Conservation (phyloP, 2,329 filamentous ascomycete species). For the Aspergillus luchuensis region DNA sequence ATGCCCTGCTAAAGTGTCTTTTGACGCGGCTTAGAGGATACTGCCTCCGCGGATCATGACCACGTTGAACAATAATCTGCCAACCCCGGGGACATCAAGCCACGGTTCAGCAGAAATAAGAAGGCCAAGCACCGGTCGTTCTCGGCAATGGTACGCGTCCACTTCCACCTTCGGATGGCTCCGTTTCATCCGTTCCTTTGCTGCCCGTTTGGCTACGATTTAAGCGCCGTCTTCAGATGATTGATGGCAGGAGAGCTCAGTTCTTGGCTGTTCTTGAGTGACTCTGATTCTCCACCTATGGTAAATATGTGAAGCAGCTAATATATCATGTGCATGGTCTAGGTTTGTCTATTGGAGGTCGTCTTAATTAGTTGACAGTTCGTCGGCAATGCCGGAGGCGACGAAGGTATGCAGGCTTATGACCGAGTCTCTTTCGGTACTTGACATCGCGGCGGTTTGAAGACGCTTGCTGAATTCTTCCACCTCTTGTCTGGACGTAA, state of each 20-base stretch:
- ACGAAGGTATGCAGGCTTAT: too few relatives aligned
- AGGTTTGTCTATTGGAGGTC: background rate
- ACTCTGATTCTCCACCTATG: background rate
- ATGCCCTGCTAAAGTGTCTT: too few relatives aligned
- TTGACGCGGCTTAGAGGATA: too few relatives aligned
- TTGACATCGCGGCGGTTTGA: too few relatives aligned
- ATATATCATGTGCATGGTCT: background rate
- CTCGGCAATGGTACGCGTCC: background rate
- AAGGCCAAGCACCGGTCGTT: background rate
- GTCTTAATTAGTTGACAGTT: too few relatives aligned
- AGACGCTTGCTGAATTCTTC: too few relatives aligned
- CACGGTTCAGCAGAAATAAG: background rate
- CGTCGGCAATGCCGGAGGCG: too few relatives aligned
- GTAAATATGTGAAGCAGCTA: background rate
- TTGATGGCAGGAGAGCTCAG: background rate
- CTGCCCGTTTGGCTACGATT: background rate
- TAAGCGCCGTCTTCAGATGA: background rate
- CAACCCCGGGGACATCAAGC: too few relatives aligned
- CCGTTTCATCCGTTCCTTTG: background rate
- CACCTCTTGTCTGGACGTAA: too few relatives aligned
- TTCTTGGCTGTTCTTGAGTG: background rate
- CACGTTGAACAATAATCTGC: background rate
- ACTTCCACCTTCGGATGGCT: background rate
- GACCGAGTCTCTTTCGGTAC: too few relatives aligned
- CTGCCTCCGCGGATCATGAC: background rate